Evolutionary conservation across 331 rosid species (phyloP).

Genomic region (Erythrophleum ivorense): DNA sequence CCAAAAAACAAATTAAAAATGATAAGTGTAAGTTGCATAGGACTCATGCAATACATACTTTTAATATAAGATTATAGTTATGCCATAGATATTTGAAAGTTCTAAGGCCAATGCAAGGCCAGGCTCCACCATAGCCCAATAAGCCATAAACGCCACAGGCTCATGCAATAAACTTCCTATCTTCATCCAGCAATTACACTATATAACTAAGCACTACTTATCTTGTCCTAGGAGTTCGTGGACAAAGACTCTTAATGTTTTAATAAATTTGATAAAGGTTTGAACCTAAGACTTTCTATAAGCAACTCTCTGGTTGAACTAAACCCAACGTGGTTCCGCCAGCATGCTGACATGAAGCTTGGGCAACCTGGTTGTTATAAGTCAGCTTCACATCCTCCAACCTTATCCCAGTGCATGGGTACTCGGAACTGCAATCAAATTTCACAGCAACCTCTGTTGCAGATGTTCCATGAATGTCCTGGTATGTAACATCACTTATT

Average conservation of each 20-base stretch:
- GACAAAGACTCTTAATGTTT: neutral
- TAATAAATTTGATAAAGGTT: no score
- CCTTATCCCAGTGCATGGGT: conserved; percentile 59
- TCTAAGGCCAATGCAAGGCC: conserved; percentile 32
- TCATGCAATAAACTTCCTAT: conserved; percentile 28
- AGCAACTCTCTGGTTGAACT: conserved; percentile 59
- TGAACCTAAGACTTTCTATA: conserved; percentile 22
- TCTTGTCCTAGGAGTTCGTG: neutral
- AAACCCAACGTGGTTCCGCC: conserved; percentile 48
- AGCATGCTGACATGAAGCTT: conserved; percentile 59
- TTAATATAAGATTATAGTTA: no score
- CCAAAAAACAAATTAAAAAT: no score
- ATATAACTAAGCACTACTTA: neutral
- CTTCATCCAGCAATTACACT: neutral
- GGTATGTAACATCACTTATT: conserved; percentile 61
- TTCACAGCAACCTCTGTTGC: conserved; percentile 58
- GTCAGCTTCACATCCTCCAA: conserved; percentile 66
- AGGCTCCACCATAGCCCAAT: conserved; percentile 32
- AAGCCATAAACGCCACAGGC: conserved; percentile 44
- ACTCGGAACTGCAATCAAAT: conserved; percentile 64
- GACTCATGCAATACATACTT: no score
- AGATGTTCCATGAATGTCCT: conserved; percentile 67
- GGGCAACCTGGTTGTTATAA: conserved; percentile 46
- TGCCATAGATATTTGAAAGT: no score
- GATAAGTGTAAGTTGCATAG: no score